Conservation (phyloP, 768 basidiomycete genomes). For the Heimioporus sp. region DNA sequence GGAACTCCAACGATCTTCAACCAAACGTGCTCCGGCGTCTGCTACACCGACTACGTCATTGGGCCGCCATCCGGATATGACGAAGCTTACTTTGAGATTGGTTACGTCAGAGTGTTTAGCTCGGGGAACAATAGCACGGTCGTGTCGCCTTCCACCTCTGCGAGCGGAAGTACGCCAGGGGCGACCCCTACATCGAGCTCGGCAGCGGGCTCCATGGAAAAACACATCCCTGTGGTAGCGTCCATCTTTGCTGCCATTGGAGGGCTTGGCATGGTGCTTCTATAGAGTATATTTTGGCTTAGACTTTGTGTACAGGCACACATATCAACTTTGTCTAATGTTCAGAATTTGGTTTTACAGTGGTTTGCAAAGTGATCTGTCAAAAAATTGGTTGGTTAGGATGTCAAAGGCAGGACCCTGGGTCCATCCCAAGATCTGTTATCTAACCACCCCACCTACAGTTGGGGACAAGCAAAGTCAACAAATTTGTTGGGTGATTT, state of each 20-base stretch:
- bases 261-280: slow-evolving; percentile 15
- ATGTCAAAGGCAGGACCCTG: too few relatives aligned
- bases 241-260: slow-evolving; percentile 11
- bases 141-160: slow-evolving; percentile 21
- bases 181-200: slow-evolving; percentile 14
- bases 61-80: slow-evolving; percentile 60
- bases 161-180: slow-evolving; percentile 13
- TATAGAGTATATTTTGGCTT: not conserved
- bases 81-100: slow-evolving; percentile 72
- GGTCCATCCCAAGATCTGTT: too few relatives aligned
- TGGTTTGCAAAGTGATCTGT: too few relatives aligned
- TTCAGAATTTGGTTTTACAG: too few relatives aligned
- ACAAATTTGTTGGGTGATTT: too few relatives aligned
- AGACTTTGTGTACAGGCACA: too few relatives aligned
- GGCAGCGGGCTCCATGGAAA: not conserved
- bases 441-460: too few relatives aligned
- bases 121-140: slow-evolving; percentile 28
- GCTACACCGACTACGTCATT: slow-evolving; percentile 71
- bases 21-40: slow-evolving; percentile 60
- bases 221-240: slow-evolving; percentile 3
- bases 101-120: slow-evolving; percentile 52
- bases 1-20: slow-evolving; percentile 51
- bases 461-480: too few relatives aligned
- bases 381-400: too few relatives aligned
- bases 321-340: too few relatives aligned